These are phyloP conservation scores for Sanghuangporus sanghuang DNA, from an alignment of 1,284 basidiomycete genomes.

Conservation along the genomic window DNA sequence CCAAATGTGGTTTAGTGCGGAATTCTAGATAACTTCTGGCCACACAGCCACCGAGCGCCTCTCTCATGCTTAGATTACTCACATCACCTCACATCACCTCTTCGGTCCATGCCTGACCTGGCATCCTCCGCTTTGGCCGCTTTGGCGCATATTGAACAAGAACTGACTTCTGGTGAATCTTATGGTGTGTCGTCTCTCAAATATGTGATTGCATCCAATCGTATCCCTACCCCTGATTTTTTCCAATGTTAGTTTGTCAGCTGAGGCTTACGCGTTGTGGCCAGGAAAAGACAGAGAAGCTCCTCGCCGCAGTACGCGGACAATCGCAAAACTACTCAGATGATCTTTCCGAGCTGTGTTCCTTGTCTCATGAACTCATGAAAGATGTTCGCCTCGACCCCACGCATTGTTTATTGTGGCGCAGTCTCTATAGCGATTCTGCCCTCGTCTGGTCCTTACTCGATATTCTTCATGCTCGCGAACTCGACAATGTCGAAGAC, in stretches of 20 bases:
- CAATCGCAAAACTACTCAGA: not conserved
- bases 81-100: not conserved
- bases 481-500: constrained; percentile 17
- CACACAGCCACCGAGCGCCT: not conserved
- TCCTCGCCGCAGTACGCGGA: not conserved
- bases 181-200: not conserved
- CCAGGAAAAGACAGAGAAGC: not conserved
- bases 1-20: not conserved
- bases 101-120: not conserved
- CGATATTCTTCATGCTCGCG: constrained; percentile 28
- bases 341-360: not conserved
- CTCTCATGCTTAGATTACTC: not conserved
- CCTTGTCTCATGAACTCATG: constrained; percentile 6
- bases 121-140: not conserved
- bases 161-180: not conserved
- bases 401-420: constrained; percentile 34
- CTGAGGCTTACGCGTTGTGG: not conserved
- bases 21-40: not conserved
- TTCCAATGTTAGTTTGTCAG: not conserved
- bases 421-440: constrained; percentile 61
- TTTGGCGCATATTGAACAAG: not conserved
- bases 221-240: not conserved
- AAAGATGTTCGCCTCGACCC: not conserved
- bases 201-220: not conserved
- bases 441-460: constrained; percentile 48